Base-by-base conservation (phyloP, 2,329 filamentous ascomycete genomes). In the Phoma sp. region DNA sequence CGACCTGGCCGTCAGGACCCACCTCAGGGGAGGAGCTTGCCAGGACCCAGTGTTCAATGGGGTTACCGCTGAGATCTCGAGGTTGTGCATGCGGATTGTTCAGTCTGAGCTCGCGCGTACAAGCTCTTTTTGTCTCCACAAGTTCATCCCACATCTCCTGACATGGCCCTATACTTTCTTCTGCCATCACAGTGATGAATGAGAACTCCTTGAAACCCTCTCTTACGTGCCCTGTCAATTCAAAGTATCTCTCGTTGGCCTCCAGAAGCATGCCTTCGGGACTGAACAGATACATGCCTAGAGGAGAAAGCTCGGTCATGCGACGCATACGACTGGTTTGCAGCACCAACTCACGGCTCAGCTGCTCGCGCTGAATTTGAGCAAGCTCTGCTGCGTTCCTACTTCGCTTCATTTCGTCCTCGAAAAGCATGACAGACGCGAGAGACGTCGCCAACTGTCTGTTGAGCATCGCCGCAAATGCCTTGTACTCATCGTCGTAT, bases 161-260 rank as follows among this genome's bases (percentile, higher is more conserved):
- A 56, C 77, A 71, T 0, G 59, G 60, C 2, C 65, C 25, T 43
- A 9, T 48, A 27, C 77, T 77, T 22, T 65, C 67, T 2, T 76
- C 74, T 6, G 70, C 62, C 31, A 83, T 72, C 17, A 76, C 68
- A 5, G 77, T 71, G 43, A 77, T 71, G 71, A 77, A 82, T 0
- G 75, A 76, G 61, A 80, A 76, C 22, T 79, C 73, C 19, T 68
- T 71, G 8, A 76, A 66, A 0, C 65, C 60, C 2, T 79, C 76
- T 22, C 75, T 65, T 0, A 66, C 63, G 35, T 78, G 75, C 0
- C 78, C 78, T 0, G 77, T 81, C 75, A 82, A 78, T 31, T 80
- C 77, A 49, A 77, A 82, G 57, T 78, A 82, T 4, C 76, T 75
- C 2, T 80, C 77, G 32, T 82, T 82, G 2, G 73, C 78, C 51